Evolutionary conservation across 192 early-diverging fungal species (phyloP), one percentile per base, ranked within the genome.

Genomic region (Gonapodya prolifera): DNA sequence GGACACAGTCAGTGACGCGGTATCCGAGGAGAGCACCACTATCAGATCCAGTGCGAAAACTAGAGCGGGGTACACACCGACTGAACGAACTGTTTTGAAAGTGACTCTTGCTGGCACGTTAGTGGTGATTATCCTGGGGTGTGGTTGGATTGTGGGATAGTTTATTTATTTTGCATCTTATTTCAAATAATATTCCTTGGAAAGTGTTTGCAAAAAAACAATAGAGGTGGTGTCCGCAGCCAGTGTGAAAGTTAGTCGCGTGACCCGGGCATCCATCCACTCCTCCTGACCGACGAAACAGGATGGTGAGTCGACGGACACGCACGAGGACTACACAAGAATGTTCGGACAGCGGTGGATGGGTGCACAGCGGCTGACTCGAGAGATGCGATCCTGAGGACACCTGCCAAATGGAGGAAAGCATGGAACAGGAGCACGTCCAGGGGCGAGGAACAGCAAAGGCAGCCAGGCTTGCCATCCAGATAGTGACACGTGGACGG

Each of bases 321-420:
- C 45, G 23, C 8, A 8, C 45, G 23, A 8, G 23, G 45, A 61
- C 45, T 23, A 61, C 45, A 61, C 8, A 61, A 8, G 45, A 8
- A 61, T 23, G 8, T 61, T 8, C 45, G 45, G 45, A 61, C 45
- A n/a, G n/a, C n/a, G n/a, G n/a, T n/a, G n/a, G n/a, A n/a, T n/a
- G n/a, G n/a, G n/a, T n/a, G n/a, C n/a, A 23, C 45, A 23, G 45
- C 8, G 8, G 45, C 45, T 84, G 80, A 35, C 78, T 82, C 2
- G 82, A 82, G 17, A 79, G 79, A n/a, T 77, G 83, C 30, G 82
- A 85, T 70, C 80, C 82, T 30, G 35, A 75, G 33, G 82, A 71
- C 23, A 78, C 73, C 34, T 69, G 34, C 0, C 33, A 70, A 18
- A 31, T 1, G 23, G 35, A 33, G 32, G 79, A 82, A 16, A 80